A percentile compares a stretch with the other conserved stretches of the same genome.
phyloP scores from a whole-genome alignment of 768 basidiomycete species.

The Pisolithus marmoratus region DNA sequence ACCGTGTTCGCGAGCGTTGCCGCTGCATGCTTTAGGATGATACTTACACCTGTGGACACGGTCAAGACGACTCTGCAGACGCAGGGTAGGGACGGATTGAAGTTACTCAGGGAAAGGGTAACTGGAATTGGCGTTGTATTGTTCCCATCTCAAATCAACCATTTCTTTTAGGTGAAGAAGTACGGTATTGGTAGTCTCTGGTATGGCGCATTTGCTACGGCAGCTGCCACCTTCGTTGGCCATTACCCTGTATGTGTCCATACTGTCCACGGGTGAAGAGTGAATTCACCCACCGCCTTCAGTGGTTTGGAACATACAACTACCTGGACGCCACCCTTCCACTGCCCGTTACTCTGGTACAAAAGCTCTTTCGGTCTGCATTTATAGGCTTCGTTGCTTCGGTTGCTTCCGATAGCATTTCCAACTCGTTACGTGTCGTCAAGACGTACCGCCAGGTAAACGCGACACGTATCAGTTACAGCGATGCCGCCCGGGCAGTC shows the following conservation, averaged over 20 bases:
- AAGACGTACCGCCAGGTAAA: constrained; percentile 96
- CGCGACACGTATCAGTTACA: constrained; percentile 72
- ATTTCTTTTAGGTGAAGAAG: constrained; percentile 46
- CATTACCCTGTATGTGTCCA: constrained; percentile 67
- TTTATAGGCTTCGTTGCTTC: constrained; percentile 90
- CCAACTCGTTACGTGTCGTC: constrained; percentile 86
- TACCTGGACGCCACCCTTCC: constrained; percentile 65
- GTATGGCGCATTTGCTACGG: constrained; percentile 90
- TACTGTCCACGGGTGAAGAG: background rate
- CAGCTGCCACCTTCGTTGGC: constrained; percentile 90
- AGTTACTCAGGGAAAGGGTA: constrained; percentile 63
- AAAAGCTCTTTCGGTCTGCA: constrained; percentile 72
- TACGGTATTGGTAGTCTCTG: constrained; percentile 78
- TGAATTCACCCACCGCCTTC: constrained; percentile 11
- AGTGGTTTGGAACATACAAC: constrained; percentile 89
- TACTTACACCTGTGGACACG: constrained; percentile 90
- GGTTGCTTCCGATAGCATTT: constrained; percentile 76
- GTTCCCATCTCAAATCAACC: background rate
- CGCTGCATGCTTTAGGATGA: constrained; percentile 83
- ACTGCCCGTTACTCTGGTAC: constrained; percentile 39
- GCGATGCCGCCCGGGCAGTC: constrained; percentile 71
- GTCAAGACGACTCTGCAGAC: constrained; percentile 95
- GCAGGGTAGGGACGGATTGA: constrained; percentile 66
- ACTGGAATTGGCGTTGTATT: constrained; percentile 3
- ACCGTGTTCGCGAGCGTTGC: constrained; percentile 74